phyloP scores from a whole-genome alignment of 2,329 filamentous ascomycete species.

The Kalaharituber pfeilii region DNA sequence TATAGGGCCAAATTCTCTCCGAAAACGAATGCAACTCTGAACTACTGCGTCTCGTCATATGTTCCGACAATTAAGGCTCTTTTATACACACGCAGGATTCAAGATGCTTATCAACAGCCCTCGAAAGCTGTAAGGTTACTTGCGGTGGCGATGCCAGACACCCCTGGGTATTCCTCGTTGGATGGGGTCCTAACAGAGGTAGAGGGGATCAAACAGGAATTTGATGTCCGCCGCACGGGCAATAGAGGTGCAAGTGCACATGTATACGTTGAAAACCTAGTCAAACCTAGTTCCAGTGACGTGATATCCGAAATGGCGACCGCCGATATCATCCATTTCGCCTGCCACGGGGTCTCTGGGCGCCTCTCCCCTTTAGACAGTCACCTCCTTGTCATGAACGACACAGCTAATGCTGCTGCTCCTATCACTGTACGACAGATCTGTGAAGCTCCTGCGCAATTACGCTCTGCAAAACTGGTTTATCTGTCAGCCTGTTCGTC shows the following conservation, averaged over 20 bases:
- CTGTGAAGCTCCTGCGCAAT: too few relatives aligned
- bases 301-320: neutral
- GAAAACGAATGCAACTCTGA: neutral
- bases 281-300: neutral
- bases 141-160: neutral
- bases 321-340: neutral
- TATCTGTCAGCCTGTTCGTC: neutral
- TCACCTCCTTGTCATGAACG: too few relatives aligned
- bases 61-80: neutral
- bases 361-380: neutral
- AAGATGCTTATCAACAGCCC: neutral
- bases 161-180: neutral
- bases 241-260: too few relatives aligned
- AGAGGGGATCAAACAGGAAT: neutral
- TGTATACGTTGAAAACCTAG: neutral
- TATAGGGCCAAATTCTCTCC: too few relatives aligned
- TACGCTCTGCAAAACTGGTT: neutral
- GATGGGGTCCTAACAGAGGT: neutral
- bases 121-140: neutral
- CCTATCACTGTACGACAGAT: too few relatives aligned
- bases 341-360: neutral
- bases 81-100: too few relatives aligned
- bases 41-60: neutral
- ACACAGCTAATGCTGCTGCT: too few relatives aligned
- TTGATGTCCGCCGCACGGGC: neutral